Conservation (phyloP, 208 protist genomes). For the Herpetomonas samuelpessoai region DNA sequence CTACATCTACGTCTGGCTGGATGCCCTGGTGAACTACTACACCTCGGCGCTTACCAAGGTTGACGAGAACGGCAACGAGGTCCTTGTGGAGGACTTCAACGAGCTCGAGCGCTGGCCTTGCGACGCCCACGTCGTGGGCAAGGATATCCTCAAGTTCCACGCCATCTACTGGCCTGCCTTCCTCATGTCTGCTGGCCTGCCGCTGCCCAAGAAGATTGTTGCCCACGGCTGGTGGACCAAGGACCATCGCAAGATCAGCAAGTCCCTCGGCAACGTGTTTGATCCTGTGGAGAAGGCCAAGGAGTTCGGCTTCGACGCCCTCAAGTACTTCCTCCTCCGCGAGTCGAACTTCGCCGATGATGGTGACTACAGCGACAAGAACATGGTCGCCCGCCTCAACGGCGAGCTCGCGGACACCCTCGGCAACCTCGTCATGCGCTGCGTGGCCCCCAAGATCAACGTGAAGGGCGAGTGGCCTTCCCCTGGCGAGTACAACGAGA, state of each 20-base stretch:
- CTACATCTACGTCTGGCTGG: conserved; percentile 99
- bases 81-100: conserved; percentile 36
- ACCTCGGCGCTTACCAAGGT: conserved; percentile 75
- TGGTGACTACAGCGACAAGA: conserved; percentile 94
- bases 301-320: conserved; percentile 85
- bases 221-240: conserved; percentile 97
- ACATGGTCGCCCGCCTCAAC: conserved; percentile 88
- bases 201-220: conserved; percentile 89
- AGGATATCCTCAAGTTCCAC: conserved; percentile 99
- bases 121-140: conserved; percentile 95
- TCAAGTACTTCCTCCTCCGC: conserved; percentile 96
- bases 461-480: conserved; percentile 63
- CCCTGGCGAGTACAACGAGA: conserved; percentile 61
- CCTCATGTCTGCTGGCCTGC: conserved; percentile 93
- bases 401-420: conserved; percentile 93
- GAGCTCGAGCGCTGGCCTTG: conserved; percentile 69
- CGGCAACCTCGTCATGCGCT: conserved; percentile 92
- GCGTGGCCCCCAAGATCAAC: conserved; percentile 84
- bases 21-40: conserved; percentile 99
- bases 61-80: conserved; percentile 35
- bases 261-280: conserved; percentile 97
- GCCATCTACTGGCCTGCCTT: conserved; percentile 99
- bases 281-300: conserved; percentile 87
- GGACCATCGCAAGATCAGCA: conserved; percentile 96
- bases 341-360: conserved; percentile 94